Base-by-base conservation (phyloP, 352 stramenopile genomes). In the Phytophthora sansomeana region DNA sequence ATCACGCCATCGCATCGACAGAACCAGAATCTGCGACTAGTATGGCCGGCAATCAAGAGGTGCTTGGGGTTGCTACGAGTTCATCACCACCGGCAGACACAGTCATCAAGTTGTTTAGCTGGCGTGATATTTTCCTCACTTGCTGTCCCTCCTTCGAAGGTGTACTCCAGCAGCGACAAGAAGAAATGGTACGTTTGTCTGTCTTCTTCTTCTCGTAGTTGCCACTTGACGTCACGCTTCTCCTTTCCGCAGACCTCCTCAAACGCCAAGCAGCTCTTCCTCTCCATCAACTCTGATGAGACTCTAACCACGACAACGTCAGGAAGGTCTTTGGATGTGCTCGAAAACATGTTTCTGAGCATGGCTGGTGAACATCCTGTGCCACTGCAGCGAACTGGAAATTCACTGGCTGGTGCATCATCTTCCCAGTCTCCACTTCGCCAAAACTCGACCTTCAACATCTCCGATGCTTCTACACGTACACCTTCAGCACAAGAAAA, bases 121-220 rank as follows among this genome's bases (percentile, higher is more conserved):
- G 83, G 83, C 50, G n/a, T 2, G 57, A 83, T 5, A 43, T 91
- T 14, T 51, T 91, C n/a, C 63, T 73, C 11, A 62, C 62, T 1
- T 69, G 58, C 4, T 79, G 76, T 13, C 77, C 76, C 8, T 60
- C 64, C 9, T 60, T 85, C 9, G 24, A 50, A 8, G 30, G 41
- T 0, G 33, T 68, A 5, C 51, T 84, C 1, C 41, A 74, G 17
- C 57, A 78, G 41, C 43, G 50, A 5, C 33, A 57, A 17, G 41
- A 84, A 38, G 62, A 65, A 13, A 35, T 50, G 50, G 63, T 78
- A 54, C 11, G 57, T 59, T 1, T 1, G 5, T 16, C 1, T 24
- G 21, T 21, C 14, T 13, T 17, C 14, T 14, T 41, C 1, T 43
- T 36, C 26, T n/a, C 21, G 7, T 51, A 19, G 7, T 56, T 38